Evolutionary conservation across 306 rosid species (phyloP).

Genomic region (Cyamopsis tetragonoloba): DNA sequence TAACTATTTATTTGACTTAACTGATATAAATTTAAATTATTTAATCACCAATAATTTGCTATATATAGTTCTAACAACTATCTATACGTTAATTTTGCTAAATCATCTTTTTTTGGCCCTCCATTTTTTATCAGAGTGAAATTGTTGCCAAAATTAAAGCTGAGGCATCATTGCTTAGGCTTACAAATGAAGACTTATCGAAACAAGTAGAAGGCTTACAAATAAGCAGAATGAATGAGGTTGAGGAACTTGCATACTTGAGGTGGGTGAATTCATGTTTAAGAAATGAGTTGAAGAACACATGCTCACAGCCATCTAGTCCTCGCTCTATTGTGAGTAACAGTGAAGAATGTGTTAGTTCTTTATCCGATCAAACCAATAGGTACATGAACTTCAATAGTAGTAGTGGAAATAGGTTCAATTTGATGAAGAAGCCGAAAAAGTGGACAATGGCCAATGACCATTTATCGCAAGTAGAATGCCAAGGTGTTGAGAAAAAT

Average conservation of each 20-base stretch:
- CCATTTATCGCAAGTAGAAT: conserved; percentile 55
- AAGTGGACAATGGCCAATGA: conserved; percentile 73
- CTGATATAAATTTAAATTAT: not conserved
- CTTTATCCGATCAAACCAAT: conserved; percentile 48
- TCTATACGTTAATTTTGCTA: too few relatives aligned
- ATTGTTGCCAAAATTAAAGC: conserved; percentile 77
- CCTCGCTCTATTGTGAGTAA: conserved; percentile 44
- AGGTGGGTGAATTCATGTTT: conserved; percentile 98
- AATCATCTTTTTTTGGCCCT: not conserved
- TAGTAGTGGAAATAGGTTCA: conserved; percentile 51
- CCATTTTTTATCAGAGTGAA: conserved; percentile 50
- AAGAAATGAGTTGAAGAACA: conserved; percentile 71
- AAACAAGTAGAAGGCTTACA: conserved; percentile 97
- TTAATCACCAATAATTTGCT: not conserved
- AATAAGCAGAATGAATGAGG: conserved; percentile 87
- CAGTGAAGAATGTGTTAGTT: conserved; percentile 46
- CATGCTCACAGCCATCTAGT: conserved; percentile 57
- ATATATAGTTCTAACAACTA: too few relatives aligned
- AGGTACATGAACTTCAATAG: conserved; percentile 39
- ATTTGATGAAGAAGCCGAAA: conserved; percentile 62
- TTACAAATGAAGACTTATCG: conserved; percentile 82
- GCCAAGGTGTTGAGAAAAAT: conserved; percentile 47
- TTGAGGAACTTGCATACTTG: conserved; percentile 95
- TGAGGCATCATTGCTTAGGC: conserved; percentile 76
- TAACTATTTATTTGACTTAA: not conserved